A percentile compares a stretch with the other conserved stretches of the same genome.
Evolutionary conservation across 371 early-diverging fungal genomes (phyloP).

Genomic region (Actinomortierella ambigua): DNA sequence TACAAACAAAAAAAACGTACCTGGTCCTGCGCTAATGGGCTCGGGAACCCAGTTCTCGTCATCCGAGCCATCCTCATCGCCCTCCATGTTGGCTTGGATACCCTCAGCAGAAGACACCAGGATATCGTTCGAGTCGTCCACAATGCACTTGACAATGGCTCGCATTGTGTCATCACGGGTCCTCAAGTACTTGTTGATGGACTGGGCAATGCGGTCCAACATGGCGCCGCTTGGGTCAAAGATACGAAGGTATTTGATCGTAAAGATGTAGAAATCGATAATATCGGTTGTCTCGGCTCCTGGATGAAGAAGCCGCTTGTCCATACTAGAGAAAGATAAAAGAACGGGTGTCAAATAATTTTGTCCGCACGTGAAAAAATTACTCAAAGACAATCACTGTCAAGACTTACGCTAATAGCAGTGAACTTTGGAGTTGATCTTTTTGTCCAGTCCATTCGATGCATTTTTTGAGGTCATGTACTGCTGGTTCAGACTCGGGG

Average conservation of each 20-base stretch:
- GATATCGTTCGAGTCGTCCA: conserved; percentile 36
- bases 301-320: conserved; percentile 63
- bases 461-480: conserved; percentile 52
- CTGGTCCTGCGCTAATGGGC: conserved; percentile 52
- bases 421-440: conserved; percentile 29
- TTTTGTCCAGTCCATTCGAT: conserved; percentile 41
- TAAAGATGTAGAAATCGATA: conserved; percentile 60
- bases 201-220: conserved; percentile 55
- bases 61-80: conserved; percentile 48
- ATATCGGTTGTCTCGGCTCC: conserved; percentile 66
- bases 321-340: conserved; percentile 39
- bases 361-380: conserved; percentile 4
- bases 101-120: conserved; percentile 35
- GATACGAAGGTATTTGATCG: conserved; percentile 59
- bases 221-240: conserved; percentile 64
- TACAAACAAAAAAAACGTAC: conserved; percentile 7
- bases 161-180: conserved; percentile 61
- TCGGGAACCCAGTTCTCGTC: conserved; percentile 57
- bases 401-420: conserved; percentile 37
- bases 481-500: conserved; percentile 58
- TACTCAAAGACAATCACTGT: conserved; percentile 26
- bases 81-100: conserved; percentile 29
- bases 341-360: conserved; percentile 3
- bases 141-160: conserved; percentile 57
- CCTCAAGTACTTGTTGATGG: conserved; percentile 60